These are phyloP conservation scores for Penicillium brevicompactum DNA, from an alignment of 2,329 filamentous ascomycete genomes.

Conservation along the genomic window DNA sequence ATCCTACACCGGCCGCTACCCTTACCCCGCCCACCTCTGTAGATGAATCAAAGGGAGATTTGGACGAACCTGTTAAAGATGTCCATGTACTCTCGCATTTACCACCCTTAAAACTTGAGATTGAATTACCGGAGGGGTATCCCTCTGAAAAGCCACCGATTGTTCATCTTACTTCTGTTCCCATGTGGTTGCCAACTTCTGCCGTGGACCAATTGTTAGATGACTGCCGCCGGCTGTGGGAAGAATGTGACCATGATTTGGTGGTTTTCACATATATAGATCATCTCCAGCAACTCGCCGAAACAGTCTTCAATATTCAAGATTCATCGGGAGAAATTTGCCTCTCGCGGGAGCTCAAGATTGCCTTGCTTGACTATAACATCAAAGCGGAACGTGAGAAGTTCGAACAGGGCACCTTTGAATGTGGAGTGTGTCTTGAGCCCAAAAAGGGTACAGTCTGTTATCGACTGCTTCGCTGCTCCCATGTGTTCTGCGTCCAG, in stretches of 20 bases:
- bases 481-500: slow-evolving; percentile 86
- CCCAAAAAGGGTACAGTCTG: slow-evolving; percentile 85
- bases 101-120: slow-evolving; percentile 56
- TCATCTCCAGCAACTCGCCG: slow-evolving; percentile 60
- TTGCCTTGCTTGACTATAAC: slow-evolving; percentile 76
- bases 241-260: slow-evolving; percentile 59
- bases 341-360: slow-evolving; percentile 58
- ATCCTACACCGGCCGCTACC: slow-evolving; percentile 36
- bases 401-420: slow-evolving; percentile 82
- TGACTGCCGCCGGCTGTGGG: slow-evolving; percentile 58
- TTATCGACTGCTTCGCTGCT: slow-evolving; percentile 79
- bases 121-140: slow-evolving; percentile 59
- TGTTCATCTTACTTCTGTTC: slow-evolving; percentile 51
- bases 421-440: slow-evolving; percentile 86
- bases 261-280: slow-evolving; percentile 64
- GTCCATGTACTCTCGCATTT: slow-evolving; percentile 56
- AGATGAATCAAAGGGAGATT: slow-evolving; percentile 32
- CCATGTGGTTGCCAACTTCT: slow-evolving; percentile 55
- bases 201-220: slow-evolving; percentile 49
- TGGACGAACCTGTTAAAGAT: slow-evolving; percentile 34
- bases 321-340: slow-evolving; percentile 45
- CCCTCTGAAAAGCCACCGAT: slow-evolving; percentile 55
- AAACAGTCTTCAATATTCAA: slow-evolving; percentile 56
- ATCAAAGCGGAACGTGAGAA: slow-evolving; percentile 70
- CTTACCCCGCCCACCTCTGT: slow-evolving; percentile 47